A percentile compares a stretch with the other conserved stretches of the same genome.
Conservation (phyloP, 345 rosid genomes). For the Corchorus capsularis region DNA sequence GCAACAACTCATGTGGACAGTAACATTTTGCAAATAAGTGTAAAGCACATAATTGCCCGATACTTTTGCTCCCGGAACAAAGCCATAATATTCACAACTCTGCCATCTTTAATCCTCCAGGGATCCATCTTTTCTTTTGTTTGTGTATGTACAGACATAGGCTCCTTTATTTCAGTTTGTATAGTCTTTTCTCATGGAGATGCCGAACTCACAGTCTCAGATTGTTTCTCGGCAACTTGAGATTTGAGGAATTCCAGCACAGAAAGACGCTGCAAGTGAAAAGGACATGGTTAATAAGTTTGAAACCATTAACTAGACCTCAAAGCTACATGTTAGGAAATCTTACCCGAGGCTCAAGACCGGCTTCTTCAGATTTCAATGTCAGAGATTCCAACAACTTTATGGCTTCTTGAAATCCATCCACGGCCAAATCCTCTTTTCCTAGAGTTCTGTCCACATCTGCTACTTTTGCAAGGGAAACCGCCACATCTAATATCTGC, state of each 20-base stretch:
- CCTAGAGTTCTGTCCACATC: conserved; percentile 81
- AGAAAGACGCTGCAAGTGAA: conserved; percentile 60
- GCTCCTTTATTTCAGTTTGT: neutral
- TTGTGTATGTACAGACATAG: conserved; percentile 18
- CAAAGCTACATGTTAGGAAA: conserved; percentile 14
- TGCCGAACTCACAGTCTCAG: conserved; percentile 22
- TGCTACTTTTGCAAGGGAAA: conserved; percentile 93
- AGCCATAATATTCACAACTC: neutral
- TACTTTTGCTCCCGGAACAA: neutral
- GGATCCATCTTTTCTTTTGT: neutral
- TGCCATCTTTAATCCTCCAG: conserved; percentile 1
- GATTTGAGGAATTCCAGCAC: conserved; percentile 77
- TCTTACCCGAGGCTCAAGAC: conserved; percentile 77
- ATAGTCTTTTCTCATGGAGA: neutral
- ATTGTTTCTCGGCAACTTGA: conserved; percentile 62
- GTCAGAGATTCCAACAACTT: conserved; percentile 66
- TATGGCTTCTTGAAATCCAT: conserved; percentile 84
- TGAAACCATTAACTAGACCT: neutral
- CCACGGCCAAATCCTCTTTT: conserved; percentile 59
- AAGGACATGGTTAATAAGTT: neutral
- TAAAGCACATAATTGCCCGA: neutral
- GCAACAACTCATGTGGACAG: neutral
- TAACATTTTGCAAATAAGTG: neutral
- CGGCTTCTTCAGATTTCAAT: conserved; percentile 64
- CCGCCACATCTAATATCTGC: conserved; percentile 77